phyloP scores from a whole-genome alignment of 1,284 basidiomycete genomes.

The Testicularia cyperi region DNA sequence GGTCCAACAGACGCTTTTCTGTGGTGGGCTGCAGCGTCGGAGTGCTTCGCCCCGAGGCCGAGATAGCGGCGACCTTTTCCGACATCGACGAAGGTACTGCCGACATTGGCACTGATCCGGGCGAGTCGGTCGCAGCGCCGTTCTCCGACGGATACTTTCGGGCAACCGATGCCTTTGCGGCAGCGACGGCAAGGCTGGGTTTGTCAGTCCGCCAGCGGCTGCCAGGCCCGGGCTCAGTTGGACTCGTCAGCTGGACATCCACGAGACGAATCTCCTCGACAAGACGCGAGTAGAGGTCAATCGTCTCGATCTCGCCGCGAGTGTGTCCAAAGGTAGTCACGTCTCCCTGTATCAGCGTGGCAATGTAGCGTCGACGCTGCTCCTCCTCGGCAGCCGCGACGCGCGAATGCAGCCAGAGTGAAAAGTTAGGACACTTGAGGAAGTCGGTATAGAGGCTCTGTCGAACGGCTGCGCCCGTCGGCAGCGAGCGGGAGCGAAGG shows the following conservation, averaged over 20 bases:
- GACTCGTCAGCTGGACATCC: constrained; percentile 31
- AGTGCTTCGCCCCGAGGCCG: constrained; percentile 9
- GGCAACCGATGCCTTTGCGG: no score
- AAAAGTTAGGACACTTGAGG: constrained; percentile 53
- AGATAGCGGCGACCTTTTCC: not conserved
- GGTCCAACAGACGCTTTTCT: constrained; percentile 30
- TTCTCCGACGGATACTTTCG: no score
- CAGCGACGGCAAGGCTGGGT: not conserved
- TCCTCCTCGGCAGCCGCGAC: constrained; percentile 51
- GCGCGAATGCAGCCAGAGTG: constrained; percentile 50
- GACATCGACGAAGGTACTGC: no score
- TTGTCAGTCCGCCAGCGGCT: constrained; percentile 42
- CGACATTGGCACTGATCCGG: no score
- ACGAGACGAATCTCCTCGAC: constrained; percentile 46
- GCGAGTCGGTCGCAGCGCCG: not conserved
- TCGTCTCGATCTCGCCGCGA: constrained; percentile 47
- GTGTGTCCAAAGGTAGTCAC: constrained; percentile 38
- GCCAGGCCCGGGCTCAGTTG: constrained; percentile 37
- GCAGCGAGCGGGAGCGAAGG: constrained; percentile 54
- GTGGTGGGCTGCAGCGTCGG: constrained; percentile 13
- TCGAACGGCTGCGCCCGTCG: constrained; percentile 43
- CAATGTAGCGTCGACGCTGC: constrained; percentile 45
- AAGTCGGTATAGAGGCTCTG: constrained; percentile 54
- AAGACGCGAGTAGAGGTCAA: constrained; percentile 47
- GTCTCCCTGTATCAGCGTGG: constrained; percentile 45